Percentiles rank a stretch among this genome's conserved stretches.
These are phyloP conservation scores for Ustilago tritici DNA, from an alignment of 1,284 basidiomycete genomes.

Conservation along the genomic window DNA sequence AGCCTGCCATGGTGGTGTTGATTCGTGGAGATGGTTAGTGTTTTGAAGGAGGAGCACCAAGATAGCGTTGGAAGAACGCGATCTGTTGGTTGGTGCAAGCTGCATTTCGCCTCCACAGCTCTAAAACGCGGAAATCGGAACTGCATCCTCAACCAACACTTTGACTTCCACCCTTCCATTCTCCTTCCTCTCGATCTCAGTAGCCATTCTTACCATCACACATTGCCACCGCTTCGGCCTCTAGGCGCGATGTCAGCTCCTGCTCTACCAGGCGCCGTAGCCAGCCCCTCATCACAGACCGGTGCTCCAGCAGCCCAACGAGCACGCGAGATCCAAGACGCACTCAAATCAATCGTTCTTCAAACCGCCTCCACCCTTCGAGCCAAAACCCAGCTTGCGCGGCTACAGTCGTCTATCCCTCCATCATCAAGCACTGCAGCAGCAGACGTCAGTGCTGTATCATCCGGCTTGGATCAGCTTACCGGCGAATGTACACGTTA, in stretches of 20 bases:
- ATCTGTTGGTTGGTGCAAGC: neutral
- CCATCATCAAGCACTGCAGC: conserved; percentile 19
- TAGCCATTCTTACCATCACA: neutral
- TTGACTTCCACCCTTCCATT: neutral
- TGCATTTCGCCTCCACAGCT: conserved; percentile 19
- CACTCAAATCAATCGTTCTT: conserved; percentile 48
- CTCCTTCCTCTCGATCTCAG: neutral
- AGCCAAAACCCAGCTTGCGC: conserved; percentile 38
- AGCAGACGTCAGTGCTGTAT: conserved; percentile 13
- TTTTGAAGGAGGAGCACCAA: neutral
- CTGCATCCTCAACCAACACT: neutral
- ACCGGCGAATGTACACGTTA: conserved; percentile 42
- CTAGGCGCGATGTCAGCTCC: conserved; percentile 28
- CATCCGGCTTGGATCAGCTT: conserved; percentile 34
- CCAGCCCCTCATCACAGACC: conserved; percentile 8
- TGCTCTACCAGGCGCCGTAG: conserved; percentile 14
- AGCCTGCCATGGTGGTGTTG: conserved; percentile 33
- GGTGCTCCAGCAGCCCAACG: conserved; percentile 19
- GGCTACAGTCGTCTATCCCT: conserved; percentile 15
- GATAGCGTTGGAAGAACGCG: conserved; percentile 4
- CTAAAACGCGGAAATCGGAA: conserved; percentile 35
- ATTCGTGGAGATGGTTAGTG: neutral
- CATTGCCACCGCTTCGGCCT: too few species aligned
- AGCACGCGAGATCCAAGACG: conserved; percentile 39
- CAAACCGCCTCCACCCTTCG: conserved; percentile 47